These are phyloP conservation scores for Stromatinia cepivora DNA, from an alignment of 2,329 filamentous ascomycete species.

Conservation along the genomic window DNA sequence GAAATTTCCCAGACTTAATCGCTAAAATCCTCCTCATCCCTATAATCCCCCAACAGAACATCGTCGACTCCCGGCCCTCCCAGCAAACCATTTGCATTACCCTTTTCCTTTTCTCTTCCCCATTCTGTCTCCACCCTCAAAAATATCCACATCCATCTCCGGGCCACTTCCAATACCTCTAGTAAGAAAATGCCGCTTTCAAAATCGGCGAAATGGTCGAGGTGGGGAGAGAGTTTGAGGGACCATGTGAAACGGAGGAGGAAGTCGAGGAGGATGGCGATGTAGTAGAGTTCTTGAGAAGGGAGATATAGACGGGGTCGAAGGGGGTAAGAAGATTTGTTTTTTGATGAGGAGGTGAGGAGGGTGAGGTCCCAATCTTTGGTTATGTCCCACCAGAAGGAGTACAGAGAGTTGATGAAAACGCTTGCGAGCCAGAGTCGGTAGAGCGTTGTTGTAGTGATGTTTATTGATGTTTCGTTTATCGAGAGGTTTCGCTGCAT, in stretches of 20 bases:
- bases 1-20: slow-evolving; percentile 31
- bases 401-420: slow-evolving; percentile 82
- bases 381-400: slow-evolving; percentile 97
- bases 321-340: slow-evolving; percentile 54
- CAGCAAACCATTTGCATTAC: slow-evolving; percentile 39
- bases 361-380: slow-evolving; percentile 96
- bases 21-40: slow-evolving; percentile 64
- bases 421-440: slow-evolving; percentile 70
- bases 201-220: slow-evolving; percentile 82
- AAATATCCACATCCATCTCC: slow-evolving; percentile 97
- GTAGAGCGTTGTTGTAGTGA: slow-evolving; percentile 49
- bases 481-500: slow-evolving; percentile 63
- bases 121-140: slow-evolving; percentile 94
- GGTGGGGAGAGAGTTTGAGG: slow-evolving; percentile 77
- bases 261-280: slow-evolving; percentile 75
- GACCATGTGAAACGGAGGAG: slow-evolving; percentile 87
- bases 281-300: slow-evolving; percentile 75
- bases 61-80: slow-evolving; percentile 64
- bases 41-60: slow-evolving; percentile 72
- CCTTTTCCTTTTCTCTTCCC: slow-evolving; percentile 54
- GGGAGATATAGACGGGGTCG: slow-evolving; percentile 73
- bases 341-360: slow-evolving; percentile 53
- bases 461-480: slow-evolving; percentile 41
- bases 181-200: slow-evolving; percentile 88
- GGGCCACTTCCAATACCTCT: slow-evolving; percentile 80